These are phyloP conservation scores for Heimioporus sp. DNA, from an alignment of 768 basidiomycete species.

Conservation along the genomic window DNA sequence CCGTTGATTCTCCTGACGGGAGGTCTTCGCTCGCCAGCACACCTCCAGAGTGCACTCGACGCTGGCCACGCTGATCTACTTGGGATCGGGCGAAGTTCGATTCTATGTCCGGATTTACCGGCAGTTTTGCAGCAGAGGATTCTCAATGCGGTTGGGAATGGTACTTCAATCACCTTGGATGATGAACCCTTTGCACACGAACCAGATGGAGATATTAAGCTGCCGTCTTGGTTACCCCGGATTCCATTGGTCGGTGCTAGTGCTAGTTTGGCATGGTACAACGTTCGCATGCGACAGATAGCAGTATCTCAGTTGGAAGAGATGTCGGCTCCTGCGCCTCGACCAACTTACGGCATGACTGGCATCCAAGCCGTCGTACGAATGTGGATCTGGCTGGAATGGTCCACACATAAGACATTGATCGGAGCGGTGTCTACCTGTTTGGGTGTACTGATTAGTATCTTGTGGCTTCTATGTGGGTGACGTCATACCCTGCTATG, in stretches of 20 bases:
- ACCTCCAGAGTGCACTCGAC: slow-evolving; percentile 51
- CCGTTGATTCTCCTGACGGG: slow-evolving; percentile 82
- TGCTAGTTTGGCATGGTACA: slow-evolving; percentile 64
- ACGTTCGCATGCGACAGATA: slow-evolving; percentile 52
- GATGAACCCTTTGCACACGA: slow-evolving; percentile 37
- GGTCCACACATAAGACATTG: neutral
- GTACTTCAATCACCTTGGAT: slow-evolving; percentile 18
- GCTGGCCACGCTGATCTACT: slow-evolving; percentile 66
- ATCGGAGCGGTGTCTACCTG: neutral
- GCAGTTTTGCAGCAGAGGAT: slow-evolving; percentile 27
- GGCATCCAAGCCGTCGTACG: slow-evolving; percentile 37
- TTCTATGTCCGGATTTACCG: slow-evolving; percentile 63
- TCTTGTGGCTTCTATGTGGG: neutral
- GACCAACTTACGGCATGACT: slow-evolving; percentile 28
- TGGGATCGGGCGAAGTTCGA: slow-evolving; percentile 69
- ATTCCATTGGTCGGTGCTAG: slow-evolving; percentile 68
- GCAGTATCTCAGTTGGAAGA: slow-evolving; percentile 27
- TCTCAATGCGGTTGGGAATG: neutral
- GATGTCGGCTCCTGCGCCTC: neutral
- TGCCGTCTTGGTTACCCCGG: slow-evolving; percentile 35
- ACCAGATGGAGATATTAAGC: slow-evolving; percentile 30
- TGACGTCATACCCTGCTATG: neutral
- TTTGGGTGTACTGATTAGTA: slow-evolving; percentile 1
- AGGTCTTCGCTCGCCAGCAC: slow-evolving; percentile 61
- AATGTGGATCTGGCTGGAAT: slow-evolving; percentile 49